Evolutionary conservation across 2,329 filamentous ascomycete species (phyloP).

Genomic region (Microcyclospora pomicola): DNA sequence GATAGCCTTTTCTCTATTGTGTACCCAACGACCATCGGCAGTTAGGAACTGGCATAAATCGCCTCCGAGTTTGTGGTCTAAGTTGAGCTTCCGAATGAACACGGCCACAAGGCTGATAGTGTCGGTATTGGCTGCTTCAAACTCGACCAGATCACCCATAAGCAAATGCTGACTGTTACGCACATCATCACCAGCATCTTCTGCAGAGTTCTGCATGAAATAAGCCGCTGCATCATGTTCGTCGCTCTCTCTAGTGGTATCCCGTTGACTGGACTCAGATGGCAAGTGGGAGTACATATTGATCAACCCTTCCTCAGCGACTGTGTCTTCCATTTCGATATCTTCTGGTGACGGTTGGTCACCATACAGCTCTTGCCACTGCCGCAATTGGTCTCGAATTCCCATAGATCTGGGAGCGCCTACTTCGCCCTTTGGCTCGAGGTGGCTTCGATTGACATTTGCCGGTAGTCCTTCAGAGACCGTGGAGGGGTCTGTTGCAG

Average conservation of each 20-base stretch:
- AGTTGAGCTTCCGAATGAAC: constrained; percentile 26
- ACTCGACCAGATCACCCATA: constrained; percentile 37
- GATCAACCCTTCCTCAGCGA: constrained; percentile 12
- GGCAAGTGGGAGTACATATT: constrained; percentile 20
- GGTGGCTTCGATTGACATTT: not conserved
- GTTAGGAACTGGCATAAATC: constrained; percentile 34
- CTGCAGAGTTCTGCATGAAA: constrained; percentile 8
- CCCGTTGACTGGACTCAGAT: constrained; percentile 9
- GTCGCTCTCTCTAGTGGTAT: constrained; percentile 11
- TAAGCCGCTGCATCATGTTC: constrained; percentile 11
- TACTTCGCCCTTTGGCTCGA: not conserved
- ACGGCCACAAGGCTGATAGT: constrained; percentile 35
- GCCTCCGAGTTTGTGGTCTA: not conserved
- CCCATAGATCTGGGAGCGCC: constrained; percentile 1
- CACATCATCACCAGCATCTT: constrained; percentile 22
- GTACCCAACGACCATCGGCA: constrained; percentile 36
- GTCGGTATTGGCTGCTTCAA: constrained; percentile 20
- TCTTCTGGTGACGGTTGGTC: constrained; percentile 7
- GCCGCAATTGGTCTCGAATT: constrained; percentile 24
- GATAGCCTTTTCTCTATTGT: constrained; percentile 25
- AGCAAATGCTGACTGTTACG: constrained; percentile 26
- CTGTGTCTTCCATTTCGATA: constrained; percentile 9
- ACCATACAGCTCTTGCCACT: constrained; percentile 33
- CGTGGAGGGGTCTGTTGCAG: no score
- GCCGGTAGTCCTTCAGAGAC: no score